Percentiles rank a stretch among this genome's conserved stretches.
Evolutionary conservation across 441 rosid species (phyloP).

Genomic region (Adansonia grandidieri): DNA sequence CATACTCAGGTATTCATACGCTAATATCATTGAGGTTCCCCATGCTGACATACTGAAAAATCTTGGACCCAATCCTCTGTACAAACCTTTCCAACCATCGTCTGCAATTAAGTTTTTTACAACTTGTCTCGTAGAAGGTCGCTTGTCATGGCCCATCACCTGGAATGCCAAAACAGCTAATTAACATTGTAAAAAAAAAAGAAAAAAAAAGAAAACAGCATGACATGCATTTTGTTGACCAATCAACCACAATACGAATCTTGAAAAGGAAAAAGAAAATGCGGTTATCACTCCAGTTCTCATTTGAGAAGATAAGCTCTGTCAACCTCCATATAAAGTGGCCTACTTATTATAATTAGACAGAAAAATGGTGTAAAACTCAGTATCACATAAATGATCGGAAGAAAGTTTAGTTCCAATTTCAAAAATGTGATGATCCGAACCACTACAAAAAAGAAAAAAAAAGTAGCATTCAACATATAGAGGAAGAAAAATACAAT

Average conservation of each 20-base stretch:
- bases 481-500: background rate
- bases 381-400: background rate
- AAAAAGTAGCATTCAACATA: background rate
- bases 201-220: background rate
- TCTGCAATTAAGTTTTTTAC: constrained; percentile 73
- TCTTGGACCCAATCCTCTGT: constrained; percentile 92
- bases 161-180: constrained; percentile 34
- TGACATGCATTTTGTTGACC: background rate
- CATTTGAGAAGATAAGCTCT: background rate
- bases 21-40: constrained; percentile 96
- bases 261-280: constrained; percentile 10
- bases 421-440: background rate
- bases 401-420: background rate
- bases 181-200: background rate
- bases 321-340: constrained; percentile 1
- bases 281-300: background rate
- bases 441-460: background rate
- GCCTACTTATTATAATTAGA: background rate
- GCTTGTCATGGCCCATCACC: constrained; percentile 90
- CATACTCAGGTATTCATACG: constrained; percentile 96
- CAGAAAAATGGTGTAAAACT: background rate
- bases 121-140: constrained; percentile 68
- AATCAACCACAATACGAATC: background rate
- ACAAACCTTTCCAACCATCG: constrained; percentile 92
- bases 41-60: constrained; percentile 95